Evolutionary conservation across 768 basidiomycete species (phyloP).

Genomic region (Mycena olivaceomarginata): DNA sequence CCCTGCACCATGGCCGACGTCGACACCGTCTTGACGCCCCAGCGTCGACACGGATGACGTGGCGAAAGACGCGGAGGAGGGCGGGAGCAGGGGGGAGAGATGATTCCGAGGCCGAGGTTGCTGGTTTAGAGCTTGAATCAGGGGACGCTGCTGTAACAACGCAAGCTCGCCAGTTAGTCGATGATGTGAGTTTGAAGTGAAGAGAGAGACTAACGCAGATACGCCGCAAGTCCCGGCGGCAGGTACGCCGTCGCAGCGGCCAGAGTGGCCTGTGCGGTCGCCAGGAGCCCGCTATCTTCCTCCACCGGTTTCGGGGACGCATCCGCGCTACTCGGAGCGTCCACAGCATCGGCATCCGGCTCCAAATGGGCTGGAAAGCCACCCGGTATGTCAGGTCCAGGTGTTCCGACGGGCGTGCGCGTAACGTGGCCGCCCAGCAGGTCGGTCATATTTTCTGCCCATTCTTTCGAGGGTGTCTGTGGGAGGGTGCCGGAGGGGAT

Average conservation of each 20-base stretch:
- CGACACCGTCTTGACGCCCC: neutral
- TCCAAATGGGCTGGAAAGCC: too few species aligned
- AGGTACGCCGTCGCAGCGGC: conserved; percentile 6
- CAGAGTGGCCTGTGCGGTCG: neutral
- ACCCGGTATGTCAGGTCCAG: too few species aligned
- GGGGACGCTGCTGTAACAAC: neutral
- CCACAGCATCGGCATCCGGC: too few species aligned
- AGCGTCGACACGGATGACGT: neutral
- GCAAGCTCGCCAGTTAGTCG: neutral
- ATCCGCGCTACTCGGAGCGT: too few species aligned
- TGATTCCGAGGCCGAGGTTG: neutral
- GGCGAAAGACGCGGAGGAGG: neutral
- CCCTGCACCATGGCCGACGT: neutral
- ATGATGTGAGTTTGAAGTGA: neutral
- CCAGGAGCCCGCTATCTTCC: neutral
- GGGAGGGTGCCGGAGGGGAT: too few species aligned
- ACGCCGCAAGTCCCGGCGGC: conserved; percentile 1
- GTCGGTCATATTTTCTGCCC: too few species aligned
- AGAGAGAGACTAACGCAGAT: conserved; percentile 9
- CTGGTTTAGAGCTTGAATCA: neutral
- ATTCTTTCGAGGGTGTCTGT: too few species aligned
- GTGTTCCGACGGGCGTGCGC: too few species aligned
- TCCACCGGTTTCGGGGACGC: too few species aligned
- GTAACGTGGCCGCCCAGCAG: too few species aligned
- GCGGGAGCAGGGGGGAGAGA: neutral